phyloP scores from a whole-genome alignment of 2,329 filamentous ascomycete genomes.

The Xylariaceae sp. region DNA sequence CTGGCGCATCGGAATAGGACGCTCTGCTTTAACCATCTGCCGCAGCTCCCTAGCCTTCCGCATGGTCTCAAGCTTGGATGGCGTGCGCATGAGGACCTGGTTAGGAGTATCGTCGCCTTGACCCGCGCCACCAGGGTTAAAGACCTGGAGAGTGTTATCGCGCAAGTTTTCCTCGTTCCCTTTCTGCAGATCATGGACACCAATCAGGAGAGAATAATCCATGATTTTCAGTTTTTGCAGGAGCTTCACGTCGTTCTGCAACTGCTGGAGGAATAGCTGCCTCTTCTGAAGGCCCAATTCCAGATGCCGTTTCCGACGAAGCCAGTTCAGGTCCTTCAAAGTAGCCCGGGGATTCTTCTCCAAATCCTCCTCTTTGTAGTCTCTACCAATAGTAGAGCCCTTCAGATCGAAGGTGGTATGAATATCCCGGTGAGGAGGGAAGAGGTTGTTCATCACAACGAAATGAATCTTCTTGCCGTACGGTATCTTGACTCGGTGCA shows the following conservation, averaged over 20 bases:
- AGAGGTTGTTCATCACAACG: slow-evolving; percentile 99
- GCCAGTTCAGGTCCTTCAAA: slow-evolving; percentile 94
- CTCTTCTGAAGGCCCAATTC: slow-evolving; percentile 89
- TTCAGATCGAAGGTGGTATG: slow-evolving; percentile 97
- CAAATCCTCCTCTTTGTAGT: slow-evolving; percentile 83
- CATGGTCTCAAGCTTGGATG: slow-evolving; percentile 86
- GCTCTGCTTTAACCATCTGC: slow-evolving; percentile 87
- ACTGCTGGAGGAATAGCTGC: slow-evolving; percentile 79
- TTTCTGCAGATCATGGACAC: slow-evolving; percentile 82
- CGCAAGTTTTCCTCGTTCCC: slow-evolving; percentile 94
- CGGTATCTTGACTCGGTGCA: slow-evolving; percentile 96
- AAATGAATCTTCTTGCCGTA: slow-evolving; percentile 99
- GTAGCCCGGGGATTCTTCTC: slow-evolving; percentile 87
- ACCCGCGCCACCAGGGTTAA: slow-evolving; percentile 76
- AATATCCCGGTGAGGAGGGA: slow-evolving; percentile 94
- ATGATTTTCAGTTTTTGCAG: slow-evolving; percentile 90
- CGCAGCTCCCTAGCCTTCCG: slow-evolving; percentile 86
- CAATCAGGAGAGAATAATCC: slow-evolving; percentile 95
- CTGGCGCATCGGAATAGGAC: slow-evolving; percentile 87
- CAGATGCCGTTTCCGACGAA: slow-evolving; percentile 76
- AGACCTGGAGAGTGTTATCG: slow-evolving; percentile 85
- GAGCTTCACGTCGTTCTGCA: slow-evolving; percentile 79
- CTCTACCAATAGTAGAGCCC: slow-evolving; percentile 88
- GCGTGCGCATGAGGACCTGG: slow-evolving; percentile 73
- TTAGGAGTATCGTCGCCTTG: slow-evolving; percentile 54